These are phyloP conservation scores for Beauveria australis DNA, from an alignment of 2,329 filamentous ascomycete genomes.

Conservation along the genomic window DNA sequence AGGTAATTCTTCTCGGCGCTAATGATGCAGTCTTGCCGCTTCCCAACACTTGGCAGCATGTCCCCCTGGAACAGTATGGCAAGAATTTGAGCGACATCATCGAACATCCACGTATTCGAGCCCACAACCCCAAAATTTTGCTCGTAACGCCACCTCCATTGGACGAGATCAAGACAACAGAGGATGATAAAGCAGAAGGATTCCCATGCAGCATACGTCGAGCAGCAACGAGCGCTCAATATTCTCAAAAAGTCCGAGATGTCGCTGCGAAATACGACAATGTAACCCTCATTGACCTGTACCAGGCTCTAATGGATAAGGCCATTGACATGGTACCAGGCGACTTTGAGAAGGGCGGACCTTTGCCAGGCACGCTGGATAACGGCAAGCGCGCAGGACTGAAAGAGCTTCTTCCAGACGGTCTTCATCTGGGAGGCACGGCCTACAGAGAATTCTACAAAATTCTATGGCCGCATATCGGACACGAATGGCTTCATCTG, in stretches of 20 bases:
- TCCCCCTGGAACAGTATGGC: slow-evolving; percentile 68
- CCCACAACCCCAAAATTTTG: slow-evolving; percentile 65
- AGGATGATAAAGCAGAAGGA: slow-evolving; percentile 39
- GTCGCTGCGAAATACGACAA: slow-evolving; percentile 62
- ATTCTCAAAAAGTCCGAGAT: slow-evolving; percentile 53
- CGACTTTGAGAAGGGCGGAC: slow-evolving; percentile 44
- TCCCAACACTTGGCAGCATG: slow-evolving; percentile 59
- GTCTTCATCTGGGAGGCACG: slow-evolving; percentile 47
- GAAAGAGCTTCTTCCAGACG: slow-evolving; percentile 45
- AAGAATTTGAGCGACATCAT: slow-evolving; percentile 65
- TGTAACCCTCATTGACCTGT: slow-evolving; percentile 69
- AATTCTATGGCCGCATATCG: slow-evolving; percentile 39
- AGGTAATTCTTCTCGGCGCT: slow-evolving; percentile 78
- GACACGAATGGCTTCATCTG: slow-evolving; percentile 31
- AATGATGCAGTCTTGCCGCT: slow-evolving; percentile 74
- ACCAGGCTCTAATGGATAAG: slow-evolving; percentile 66
- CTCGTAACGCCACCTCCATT: slow-evolving; percentile 77
- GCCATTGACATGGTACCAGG: slow-evolving; percentile 49
- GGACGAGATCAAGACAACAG: slow-evolving; percentile 61
- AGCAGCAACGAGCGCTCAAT: slow-evolving; percentile 41
- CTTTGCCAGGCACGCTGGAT: slow-evolving; percentile 41
- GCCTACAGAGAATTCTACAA: slow-evolving; percentile 47
- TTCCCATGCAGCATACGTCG: slow-evolving; percentile 35
- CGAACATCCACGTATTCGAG: slow-evolving; percentile 58
- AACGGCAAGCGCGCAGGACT: slow-evolving; percentile 43